phyloP scores from a whole-genome alignment of 208 protist genomes.

The Trypanosoma mega region DNA sequence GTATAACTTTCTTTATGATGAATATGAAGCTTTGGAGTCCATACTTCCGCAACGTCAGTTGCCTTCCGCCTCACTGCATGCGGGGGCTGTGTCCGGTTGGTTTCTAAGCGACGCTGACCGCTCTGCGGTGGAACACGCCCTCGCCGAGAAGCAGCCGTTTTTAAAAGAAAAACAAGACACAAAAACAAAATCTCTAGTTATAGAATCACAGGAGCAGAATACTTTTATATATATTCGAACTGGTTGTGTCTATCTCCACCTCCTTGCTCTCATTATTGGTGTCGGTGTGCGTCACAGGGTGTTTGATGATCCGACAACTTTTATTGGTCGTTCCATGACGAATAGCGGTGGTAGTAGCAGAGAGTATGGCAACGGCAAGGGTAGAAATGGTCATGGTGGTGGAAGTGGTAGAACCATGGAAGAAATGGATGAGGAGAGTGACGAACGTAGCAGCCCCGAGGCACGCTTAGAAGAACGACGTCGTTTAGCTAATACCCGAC shows the following conservation, averaged over 20 bases:
- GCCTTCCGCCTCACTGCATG: conserved; percentile 36
- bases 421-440: conserved; percentile 1
- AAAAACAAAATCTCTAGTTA: too few species aligned
- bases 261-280: conserved; percentile 41
- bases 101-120: conserved; percentile 39
- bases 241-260: conserved; percentile 56
- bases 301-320: conserved; percentile 31
- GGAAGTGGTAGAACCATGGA: conserved; percentile 2
- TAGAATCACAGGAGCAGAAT: conserved; percentile 34
- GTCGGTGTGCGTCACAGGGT: conserved; percentile 42
- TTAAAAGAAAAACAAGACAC: background rate
- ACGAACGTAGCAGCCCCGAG: background rate
- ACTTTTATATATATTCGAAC: conserved; percentile 62
- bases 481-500: conserved; percentile 25
- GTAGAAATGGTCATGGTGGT: background rate
- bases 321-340: conserved; percentile 11
- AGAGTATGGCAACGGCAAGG: conserved; percentile 8
- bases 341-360: conserved; percentile 10
- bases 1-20: conserved; percentile 15
- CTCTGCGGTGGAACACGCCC: conserved; percentile 3
- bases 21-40: background rate
- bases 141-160: background rate
- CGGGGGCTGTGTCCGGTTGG: conserved; percentile 20
- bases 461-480: conserved; percentile 12
- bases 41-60: conserved; percentile 35